phyloP scores from a whole-genome alignment of 352 stramenopile species.

The Pythium phragmitis region DNA sequence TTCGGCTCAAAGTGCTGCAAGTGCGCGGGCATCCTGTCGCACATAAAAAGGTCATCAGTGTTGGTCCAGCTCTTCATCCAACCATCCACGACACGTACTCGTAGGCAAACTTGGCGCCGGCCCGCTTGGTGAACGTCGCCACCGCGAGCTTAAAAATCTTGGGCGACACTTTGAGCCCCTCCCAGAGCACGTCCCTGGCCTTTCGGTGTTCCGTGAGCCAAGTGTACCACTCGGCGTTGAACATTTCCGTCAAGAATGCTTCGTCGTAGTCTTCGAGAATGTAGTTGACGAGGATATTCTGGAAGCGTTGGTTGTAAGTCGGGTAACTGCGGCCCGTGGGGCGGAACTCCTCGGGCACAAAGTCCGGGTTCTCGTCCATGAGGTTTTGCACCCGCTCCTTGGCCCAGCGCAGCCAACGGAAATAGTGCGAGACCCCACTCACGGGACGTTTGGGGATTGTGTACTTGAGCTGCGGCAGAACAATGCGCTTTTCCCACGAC shows the following conservation, averaged over 20 bases:
- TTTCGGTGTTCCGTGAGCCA: slow-evolving; percentile 54
- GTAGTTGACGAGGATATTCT: slow-evolving; percentile 50
- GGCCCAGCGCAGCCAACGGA: slow-evolving; percentile 64
- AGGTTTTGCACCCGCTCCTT: slow-evolving; percentile 65
- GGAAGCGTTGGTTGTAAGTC: slow-evolving; percentile 55
- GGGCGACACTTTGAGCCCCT: slow-evolving; percentile 35
- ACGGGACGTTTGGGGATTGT: slow-evolving; percentile 47
- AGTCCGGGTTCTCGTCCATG: slow-evolving; percentile 33
- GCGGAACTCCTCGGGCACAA: slow-evolving; percentile 35
- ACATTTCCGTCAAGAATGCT: slow-evolving; percentile 34
- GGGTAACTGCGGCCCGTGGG: slow-evolving; percentile 50
- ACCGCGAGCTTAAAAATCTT: slow-evolving; percentile 48
- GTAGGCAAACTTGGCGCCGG: slow-evolving; percentile 44
- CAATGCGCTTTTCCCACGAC: slow-evolving; percentile 55
- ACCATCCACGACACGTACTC: slow-evolving; percentile 19
- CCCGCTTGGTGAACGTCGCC: slow-evolving; percentile 50
- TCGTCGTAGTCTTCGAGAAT: slow-evolving; percentile 49
- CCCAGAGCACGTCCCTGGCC: slow-evolving; percentile 48
- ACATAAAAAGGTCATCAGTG: neutral
- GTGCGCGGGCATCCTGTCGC: slow-evolving; percentile 38
- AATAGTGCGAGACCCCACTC: slow-evolving; percentile 62
- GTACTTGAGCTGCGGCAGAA: slow-evolving; percentile 43
- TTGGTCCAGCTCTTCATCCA: neutral
- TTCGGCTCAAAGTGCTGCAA: slow-evolving; percentile 82
- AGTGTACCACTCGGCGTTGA: slow-evolving; percentile 43